Evolutionary conservation across 2,329 filamentous ascomycete genomes (phyloP), one percentile per base, ranked within the genome.

Genomic region (Magnaporthales sp.): DNA sequence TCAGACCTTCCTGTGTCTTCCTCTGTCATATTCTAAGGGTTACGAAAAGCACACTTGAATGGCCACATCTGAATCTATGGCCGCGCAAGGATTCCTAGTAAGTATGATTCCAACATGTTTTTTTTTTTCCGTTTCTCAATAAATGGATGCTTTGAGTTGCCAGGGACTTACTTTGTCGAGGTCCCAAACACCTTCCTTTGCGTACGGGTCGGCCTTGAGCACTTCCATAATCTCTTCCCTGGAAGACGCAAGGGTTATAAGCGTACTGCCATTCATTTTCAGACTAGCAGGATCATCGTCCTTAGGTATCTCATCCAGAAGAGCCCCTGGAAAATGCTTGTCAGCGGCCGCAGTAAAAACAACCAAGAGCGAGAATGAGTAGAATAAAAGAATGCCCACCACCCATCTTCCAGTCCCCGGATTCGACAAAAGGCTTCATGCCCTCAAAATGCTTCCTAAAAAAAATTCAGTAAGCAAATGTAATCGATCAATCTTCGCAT

Each of bases 131-230:
- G 38, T n/a, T n/a, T n/a, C n/a, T n/a, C n/a, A n/a, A n/a, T n/a
- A n/a, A n/a, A n/a, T n/a, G n/a, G n/a, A n/a, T n/a, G n/a, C n/a
- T n/a, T n/a, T n/a, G n/a, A n/a, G n/a, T n/a, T n/a, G n/a, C n/a
- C n/a, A n/a, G 8, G 22, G 19, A 26, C 75, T 72, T 69, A 86
- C 86, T 72, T 90, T 90, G 46, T 88, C 84, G 67, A 90, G 74
- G 80, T 97, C 91, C 93, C 93, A 97, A 9, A 96, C 92, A 0
- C 88, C 91, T 60, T 77, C 82, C 68, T 79, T 83, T 10, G 83
- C 81, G 78, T 96, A 97, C 10, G 93, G 80, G 78, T 97, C 93
- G 63, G 85, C 82, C 76, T 84, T 85, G 62, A 97, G 75, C 65
- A 84, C 74, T 71, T 89, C 84, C 56, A 89, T 75, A 2, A 91